These are phyloP conservation scores for Pseudogymnoascus sp. DNA, from an alignment of 2,329 filamentous ascomycete species.

Conservation along the genomic window DNA sequence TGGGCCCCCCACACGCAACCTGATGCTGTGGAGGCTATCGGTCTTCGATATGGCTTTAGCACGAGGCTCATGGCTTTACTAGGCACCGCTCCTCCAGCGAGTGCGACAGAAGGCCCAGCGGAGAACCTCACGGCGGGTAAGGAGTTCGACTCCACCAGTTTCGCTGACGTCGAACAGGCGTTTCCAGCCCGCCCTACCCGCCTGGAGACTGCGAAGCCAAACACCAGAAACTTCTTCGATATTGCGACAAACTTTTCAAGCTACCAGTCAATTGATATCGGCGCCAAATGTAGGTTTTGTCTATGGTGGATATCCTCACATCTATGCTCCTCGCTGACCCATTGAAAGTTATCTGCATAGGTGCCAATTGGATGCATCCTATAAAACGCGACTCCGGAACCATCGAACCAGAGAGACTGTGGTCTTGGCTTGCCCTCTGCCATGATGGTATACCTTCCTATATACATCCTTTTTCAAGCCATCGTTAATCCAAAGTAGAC, in stretches of 20 bases:
- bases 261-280: slow-evolving; percentile 65
- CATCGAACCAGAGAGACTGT: slow-evolving; percentile 38
- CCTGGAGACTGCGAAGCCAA: background rate
- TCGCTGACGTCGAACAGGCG: slow-evolving; percentile 17
- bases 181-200: slow-evolving; percentile 19
- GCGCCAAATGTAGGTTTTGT: slow-evolving; percentile 45
- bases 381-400: slow-evolving; percentile 27
- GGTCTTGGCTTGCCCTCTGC: slow-evolving; percentile 65
- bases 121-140: slow-evolving; percentile 11
- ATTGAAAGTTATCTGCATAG: slow-evolving; percentile 54
- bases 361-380: slow-evolving; percentile 56
- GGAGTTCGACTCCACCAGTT: slow-evolving; percentile 13
- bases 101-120: slow-evolving; percentile 18
- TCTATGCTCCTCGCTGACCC: slow-evolving; percentile 17
- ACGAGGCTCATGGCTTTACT: slow-evolving; percentile 57
- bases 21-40: slow-evolving; percentile 35
- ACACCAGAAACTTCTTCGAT: slow-evolving; percentile 28
- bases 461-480: slow-evolving; percentile 4
- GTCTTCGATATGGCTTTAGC: slow-evolving; percentile 45
- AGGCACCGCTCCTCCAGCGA: slow-evolving; percentile 42
- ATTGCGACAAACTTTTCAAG: slow-evolving; percentile 67
- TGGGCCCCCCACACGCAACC: slow-evolving; percentile 58
- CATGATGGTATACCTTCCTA: slow-evolving; percentile 43
- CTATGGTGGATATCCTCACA: background rate
- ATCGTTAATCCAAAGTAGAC: slow-evolving; percentile 32